Evolutionary conservation across 441 rosid species (phyloP).

Genomic region (Iberis amara): DNA sequence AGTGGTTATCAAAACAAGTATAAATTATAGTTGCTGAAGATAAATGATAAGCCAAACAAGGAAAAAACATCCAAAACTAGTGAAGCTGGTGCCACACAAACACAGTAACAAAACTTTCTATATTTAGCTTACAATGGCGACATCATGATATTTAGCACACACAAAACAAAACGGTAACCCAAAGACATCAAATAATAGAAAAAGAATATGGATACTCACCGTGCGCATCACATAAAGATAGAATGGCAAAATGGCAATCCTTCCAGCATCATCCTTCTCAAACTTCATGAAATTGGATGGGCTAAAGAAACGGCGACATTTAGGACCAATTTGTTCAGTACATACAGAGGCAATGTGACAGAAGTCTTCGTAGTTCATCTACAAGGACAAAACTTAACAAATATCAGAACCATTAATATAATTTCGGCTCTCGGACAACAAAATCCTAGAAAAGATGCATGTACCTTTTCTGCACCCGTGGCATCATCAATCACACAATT

Average conservation of each 20-base stretch:
- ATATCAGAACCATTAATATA: constrained; percentile 22
- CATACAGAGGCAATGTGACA: constrained; percentile 96
- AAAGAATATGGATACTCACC: constrained; percentile 40
- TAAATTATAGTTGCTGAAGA: constrained; percentile 1
- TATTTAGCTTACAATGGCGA: not conserved
- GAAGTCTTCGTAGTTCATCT: constrained; percentile 99
- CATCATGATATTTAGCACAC: constrained; percentile 3
- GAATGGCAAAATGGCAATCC: constrained; percentile 95
- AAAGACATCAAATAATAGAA: not conserved
- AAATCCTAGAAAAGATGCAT: constrained; percentile 3
- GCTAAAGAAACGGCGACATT: constrained; percentile 92
- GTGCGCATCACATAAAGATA: constrained; percentile 99
- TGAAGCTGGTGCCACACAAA: not conserved
- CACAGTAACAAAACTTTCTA: constrained; percentile 1
- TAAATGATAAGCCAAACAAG: too few relatives aligned
- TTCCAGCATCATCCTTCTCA: constrained; percentile 97
- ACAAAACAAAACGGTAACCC: not conserved
- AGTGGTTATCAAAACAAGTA: constrained; percentile 10
- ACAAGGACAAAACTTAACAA: constrained; percentile 25
- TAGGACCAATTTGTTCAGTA: constrained; percentile 94
- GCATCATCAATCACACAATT: constrained; percentile 98
- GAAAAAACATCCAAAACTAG: not conserved
- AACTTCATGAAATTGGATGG: constrained; percentile 99
- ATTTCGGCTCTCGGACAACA: constrained; percentile 1
- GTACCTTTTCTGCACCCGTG: constrained; percentile 95